phyloP scores from a whole-genome alignment of 805 yeast species.

The Wickerhamiella parazyma region DNA sequence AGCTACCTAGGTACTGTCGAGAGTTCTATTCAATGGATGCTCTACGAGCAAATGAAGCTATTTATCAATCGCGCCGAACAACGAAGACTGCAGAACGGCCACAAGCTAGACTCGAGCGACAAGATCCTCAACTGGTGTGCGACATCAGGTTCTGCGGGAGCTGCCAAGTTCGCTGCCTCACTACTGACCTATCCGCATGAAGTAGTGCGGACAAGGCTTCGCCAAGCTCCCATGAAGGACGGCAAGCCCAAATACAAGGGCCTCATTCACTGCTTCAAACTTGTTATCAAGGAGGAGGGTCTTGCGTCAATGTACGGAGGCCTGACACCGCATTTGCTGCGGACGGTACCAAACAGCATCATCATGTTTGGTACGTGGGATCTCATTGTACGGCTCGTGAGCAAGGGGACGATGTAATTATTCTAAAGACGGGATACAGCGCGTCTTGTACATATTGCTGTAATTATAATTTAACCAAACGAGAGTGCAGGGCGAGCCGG shows the following conservation, averaged over 20 bases:
- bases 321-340: slow-evolving; percentile 84
- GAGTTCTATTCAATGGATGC: slow-evolving; percentile 89
- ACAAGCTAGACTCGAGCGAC: slow-evolving; percentile 36
- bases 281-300: slow-evolving; percentile 88
- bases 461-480: too few species aligned
- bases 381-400: slow-evolving; percentile 45
- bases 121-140: slow-evolving; percentile 81
- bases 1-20: slow-evolving; percentile 89
- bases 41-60: slow-evolving; percentile 86
- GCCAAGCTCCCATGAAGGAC: slow-evolving; percentile 80
- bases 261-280: slow-evolving; percentile 67
- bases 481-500: too few species aligned
- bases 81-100: slow-evolving; percentile 28
- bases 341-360: slow-evolving; percentile 96
- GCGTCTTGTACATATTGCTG: too few species aligned
- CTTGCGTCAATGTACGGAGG: slow-evolving; percentile 92
- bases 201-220: slow-evolving; percentile 84
- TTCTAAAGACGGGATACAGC: too few species aligned
- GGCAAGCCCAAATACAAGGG: slow-evolving; percentile 86
- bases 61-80: slow-evolving; percentile 43
- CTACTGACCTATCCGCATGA: slow-evolving; percentile 93
- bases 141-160: slow-evolving; percentile 94
- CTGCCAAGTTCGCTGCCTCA: slow-evolving; percentile 88
- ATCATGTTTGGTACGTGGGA: slow-evolving; percentile 99
- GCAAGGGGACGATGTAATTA: neutral